Percentiles rank a stretch among this genome's conserved stretches.
These are phyloP conservation scores for Kwoniella newhampshirensis DNA, from an alignment of 768 basidiomycete genomes.

Conservation along the genomic window DNA sequence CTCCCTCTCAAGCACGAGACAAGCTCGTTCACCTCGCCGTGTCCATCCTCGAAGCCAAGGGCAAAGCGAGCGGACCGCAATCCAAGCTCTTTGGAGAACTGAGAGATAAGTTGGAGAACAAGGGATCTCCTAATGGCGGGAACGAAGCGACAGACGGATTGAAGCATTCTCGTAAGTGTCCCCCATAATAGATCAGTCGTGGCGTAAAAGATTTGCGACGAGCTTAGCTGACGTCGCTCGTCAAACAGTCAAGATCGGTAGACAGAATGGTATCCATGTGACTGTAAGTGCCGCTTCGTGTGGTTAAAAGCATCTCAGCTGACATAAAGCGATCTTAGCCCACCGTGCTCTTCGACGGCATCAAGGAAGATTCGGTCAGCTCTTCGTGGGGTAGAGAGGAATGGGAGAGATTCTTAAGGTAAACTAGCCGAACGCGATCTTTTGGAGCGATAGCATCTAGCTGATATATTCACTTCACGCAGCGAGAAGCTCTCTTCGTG, in stretches of 20 bases:
- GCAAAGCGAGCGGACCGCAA: conserved; percentile 60
- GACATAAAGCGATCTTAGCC: conserved; percentile 53
- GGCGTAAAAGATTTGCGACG: neutral
- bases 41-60: conserved; percentile 31
- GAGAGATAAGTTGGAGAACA: conserved; percentile 64
- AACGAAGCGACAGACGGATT: conserved; percentile 78
- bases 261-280: conserved; percentile 90
- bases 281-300: conserved; percentile 65
- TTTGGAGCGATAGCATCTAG: no score
- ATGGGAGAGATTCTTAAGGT: conserved; percentile 72
- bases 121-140: conserved; percentile 71
- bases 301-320: no score
- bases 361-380: conserved; percentile 67
- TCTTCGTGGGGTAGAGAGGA: conserved; percentile 79
- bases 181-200: neutral
- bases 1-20: conserved; percentile 70
- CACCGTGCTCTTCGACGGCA: conserved; percentile 54
- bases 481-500: conserved; percentile 14
- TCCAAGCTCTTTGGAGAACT: conserved; percentile 61
- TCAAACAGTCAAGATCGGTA: conserved; percentile 75
- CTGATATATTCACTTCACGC: neutral
- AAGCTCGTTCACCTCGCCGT: conserved; percentile 60
- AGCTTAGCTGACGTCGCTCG: neutral
- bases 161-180: conserved; percentile 76
- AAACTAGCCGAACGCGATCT: conserved; percentile 8